phyloP scores from a whole-genome alignment of 306 rosid species.

The Oemleria cerasiformis region DNA sequence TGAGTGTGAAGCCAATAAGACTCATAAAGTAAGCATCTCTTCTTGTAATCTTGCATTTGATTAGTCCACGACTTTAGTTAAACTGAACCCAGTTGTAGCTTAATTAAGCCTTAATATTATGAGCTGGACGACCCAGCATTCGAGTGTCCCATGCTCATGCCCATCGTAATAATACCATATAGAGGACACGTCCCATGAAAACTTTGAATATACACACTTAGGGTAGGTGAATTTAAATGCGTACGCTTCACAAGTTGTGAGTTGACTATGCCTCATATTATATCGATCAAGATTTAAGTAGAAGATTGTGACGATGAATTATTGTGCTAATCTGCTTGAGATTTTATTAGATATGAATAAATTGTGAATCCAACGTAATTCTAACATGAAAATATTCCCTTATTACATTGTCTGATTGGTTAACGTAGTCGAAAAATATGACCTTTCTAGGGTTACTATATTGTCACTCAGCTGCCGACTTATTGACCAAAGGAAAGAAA shows the following conservation, averaged over 20 bases:
- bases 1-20: not conserved
- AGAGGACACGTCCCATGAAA: not conserved
- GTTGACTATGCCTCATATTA: too few relatives aligned
- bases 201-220: not conserved
- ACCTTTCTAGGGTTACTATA: too few relatives aligned
- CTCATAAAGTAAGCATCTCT: not conserved
- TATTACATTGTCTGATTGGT: not conserved
- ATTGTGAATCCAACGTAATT: too few relatives aligned
- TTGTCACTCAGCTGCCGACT: not conserved
- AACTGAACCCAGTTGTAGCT: not conserved
- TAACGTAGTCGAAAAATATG: too few relatives aligned
- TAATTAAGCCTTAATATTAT: not conserved
- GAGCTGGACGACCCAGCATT: slow-evolving; percentile 4
- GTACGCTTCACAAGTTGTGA: fast-evolving
- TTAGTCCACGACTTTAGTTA: not conserved
- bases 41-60: not conserved
- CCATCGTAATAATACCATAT: not conserved
- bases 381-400: too few relatives aligned
- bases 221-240: too few relatives aligned
- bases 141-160: not conserved
- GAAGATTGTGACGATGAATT: too few relatives aligned
- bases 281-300: too few relatives aligned
- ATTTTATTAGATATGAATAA: too few relatives aligned
- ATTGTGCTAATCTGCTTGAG: too few relatives aligned
- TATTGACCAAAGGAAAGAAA: not conserved